Base-by-base conservation (phyloP, 2,329 filamentous ascomycete genomes). In the Hirsutella rhossiliensis region DNA sequence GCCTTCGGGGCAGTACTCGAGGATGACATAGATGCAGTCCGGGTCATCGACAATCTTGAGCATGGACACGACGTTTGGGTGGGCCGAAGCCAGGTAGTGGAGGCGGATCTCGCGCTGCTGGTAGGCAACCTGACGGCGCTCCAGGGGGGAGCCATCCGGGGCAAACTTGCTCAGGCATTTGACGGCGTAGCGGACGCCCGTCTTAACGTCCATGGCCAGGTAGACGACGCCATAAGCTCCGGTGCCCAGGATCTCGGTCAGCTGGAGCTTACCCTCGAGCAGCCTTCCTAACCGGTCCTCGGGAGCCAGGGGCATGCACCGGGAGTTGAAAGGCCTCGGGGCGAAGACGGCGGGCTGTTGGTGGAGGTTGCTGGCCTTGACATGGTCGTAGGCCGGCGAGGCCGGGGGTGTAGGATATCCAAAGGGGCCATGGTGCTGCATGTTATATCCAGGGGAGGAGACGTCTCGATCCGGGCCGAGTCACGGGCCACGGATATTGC, bases 141-240 rank as follows among this genome's bases (percentile, higher is more conserved):
- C 89, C 70, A 97, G 72, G 31, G 75, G 75, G 12, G 73, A 71
- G 52, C 78, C 78, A 60, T 81, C 76, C 52, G 73, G 58, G 64
- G 90, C 92, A 65, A 82, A 75, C 67, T 95, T 97, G 80, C 87
- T 92, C 60, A 98, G 76, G 48, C 89, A 90, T 74, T 98, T 98
- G 60, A 98, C 90, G 51, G 92, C 92, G 72, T 94, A 98, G 52
- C 79, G 81, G 46, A 80, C 76, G 61, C 84, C 78, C 53, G 81
- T 90, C 61, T 82, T 82, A 60, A 90, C 78, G 67, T 92, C 89
- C 66, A 85, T 72, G 57, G 89, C 89, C 52, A 82, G 80, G 69
- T 97, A 97, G 23, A 98, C 92, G 37, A 96, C 89, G 51, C 92
- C 92, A 65, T 98, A 98, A 46, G 92, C 92, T 54, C 92, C 92